phyloP scores from a whole-genome alignment of 805 yeast genomes.

The Metschnikowia continentalis region DNA sequence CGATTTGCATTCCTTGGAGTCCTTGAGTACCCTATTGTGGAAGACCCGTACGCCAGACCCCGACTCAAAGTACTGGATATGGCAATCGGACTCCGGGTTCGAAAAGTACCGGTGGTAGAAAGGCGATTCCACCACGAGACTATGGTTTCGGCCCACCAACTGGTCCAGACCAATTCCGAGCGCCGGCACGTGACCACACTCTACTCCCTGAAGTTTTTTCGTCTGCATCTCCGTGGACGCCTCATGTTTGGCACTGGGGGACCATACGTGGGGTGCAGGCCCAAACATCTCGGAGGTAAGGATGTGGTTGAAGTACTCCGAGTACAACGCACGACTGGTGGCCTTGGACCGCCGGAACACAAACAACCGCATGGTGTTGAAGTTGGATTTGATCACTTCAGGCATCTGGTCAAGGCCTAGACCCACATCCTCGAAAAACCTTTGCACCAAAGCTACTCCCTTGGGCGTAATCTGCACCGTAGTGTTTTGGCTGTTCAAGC shows the following conservation, averaged over 20 bases:
- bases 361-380: conserved; percentile 72
- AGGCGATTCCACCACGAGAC: conserved; percentile 43
- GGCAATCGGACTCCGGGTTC: conserved; percentile 84
- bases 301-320: conserved; percentile 60
- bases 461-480: conserved; percentile 85
- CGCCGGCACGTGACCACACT: background rate
- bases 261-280: conserved; percentile 64
- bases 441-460: conserved; percentile 68
- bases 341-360: conserved; percentile 54
- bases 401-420: conserved; percentile 39
- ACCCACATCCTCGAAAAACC: conserved; percentile 57
- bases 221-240: conserved; percentile 3
- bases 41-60: conserved; percentile 61
- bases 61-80: conserved; percentile 72
- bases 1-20: conserved; percentile 15
- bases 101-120: conserved; percentile 74
- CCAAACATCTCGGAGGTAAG: conserved; percentile 67
- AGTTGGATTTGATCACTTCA: conserved; percentile 46
- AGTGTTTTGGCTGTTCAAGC: conserved; percentile 36
- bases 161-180: background rate
- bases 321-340: conserved; percentile 57
- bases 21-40: conserved; percentile 34
- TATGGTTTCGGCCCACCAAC: background rate
- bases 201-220: background rate
- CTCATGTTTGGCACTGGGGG: conserved; percentile 44